Evolutionary conservation across 1,284 basidiomycete species (phyloP).

Genomic region (Papiliotrema flavescens): DNA sequence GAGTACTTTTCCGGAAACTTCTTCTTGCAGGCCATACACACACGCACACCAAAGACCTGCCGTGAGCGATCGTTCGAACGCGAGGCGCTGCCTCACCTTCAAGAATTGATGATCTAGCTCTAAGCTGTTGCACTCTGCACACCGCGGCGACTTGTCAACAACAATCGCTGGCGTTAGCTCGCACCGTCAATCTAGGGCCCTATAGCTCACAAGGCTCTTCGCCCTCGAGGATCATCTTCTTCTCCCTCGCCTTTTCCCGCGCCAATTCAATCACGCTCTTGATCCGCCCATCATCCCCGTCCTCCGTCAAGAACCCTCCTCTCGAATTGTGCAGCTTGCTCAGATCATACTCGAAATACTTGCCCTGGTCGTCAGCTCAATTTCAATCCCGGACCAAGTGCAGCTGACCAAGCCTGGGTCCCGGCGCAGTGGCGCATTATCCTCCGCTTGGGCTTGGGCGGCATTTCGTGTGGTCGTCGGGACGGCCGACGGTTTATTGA

Average conservation of each 20-base stretch:
- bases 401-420: conserved; percentile 41
- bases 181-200: not conserved
- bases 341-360: conserved; percentile 94
- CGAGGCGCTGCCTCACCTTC: conserved; percentile 40
- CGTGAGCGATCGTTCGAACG: not conserved
- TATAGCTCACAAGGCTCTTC: conserved; percentile 58
- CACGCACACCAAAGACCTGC: conserved; percentile 61
- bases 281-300: conserved; percentile 55
- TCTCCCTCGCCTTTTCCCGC: conserved; percentile 60
- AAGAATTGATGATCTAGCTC: conserved; percentile 79
- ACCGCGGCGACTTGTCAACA: conserved; percentile 69
- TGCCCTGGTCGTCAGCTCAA: conserved; percentile 44
- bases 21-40: conserved; percentile 88
- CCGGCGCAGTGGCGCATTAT: conserved; percentile 34
- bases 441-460: conserved; percentile 30
- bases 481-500: conserved; percentile 31
- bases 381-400: not conserved
- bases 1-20: conserved; percentile 87
- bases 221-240: conserved; percentile 67
- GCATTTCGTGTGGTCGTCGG: conserved; percentile 42
- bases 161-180: conserved; percentile 45
- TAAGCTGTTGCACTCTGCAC: conserved; percentile 72
- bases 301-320: conserved; percentile 71
- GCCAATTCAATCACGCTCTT: conserved; percentile 67
- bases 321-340: conserved; percentile 90